phyloP scores from a whole-genome alignment of 2,329 filamentous ascomycete genomes.

The Byssochlamys sp. region DNA sequence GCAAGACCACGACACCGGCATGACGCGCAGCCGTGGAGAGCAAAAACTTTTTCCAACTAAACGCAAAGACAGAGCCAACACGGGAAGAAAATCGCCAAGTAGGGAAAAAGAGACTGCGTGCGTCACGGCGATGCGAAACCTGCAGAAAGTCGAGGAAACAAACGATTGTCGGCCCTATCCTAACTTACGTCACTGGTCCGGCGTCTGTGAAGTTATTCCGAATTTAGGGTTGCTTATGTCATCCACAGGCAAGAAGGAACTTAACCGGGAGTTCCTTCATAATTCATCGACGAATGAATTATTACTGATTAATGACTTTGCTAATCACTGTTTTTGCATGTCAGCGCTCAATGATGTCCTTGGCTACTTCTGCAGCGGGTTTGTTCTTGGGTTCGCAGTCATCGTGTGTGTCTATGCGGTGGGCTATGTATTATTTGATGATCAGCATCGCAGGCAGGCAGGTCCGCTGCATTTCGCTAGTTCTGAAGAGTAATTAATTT shows the following conservation, averaged over 20 bases:
- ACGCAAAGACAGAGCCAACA: not conserved
- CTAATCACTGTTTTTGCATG: not conserved
- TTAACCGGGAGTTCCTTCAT: not conserved
- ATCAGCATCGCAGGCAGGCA: not conserved
- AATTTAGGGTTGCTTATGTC: not conserved
- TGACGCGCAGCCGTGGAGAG: not conserved
- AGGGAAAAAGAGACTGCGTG: too few species aligned
- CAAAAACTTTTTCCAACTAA: not conserved
- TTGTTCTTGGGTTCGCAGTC: not conserved
- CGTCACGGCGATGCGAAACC: not conserved
- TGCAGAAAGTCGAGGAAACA: not conserved
- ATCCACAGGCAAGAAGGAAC: not conserved
- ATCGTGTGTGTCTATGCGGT: not conserved
- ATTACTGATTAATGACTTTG: not conserved
- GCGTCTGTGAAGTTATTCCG: too few species aligned
- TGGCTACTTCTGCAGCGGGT: not conserved
- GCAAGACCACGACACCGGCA: not conserved
- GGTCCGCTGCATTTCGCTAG: not conserved
- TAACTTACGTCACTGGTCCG: not conserved
- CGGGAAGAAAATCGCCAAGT: not conserved
- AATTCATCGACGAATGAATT: not conserved
- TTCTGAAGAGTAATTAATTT: not conserved
- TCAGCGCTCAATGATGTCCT: not conserved
- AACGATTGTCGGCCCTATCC: too few species aligned
- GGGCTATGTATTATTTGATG: not conserved